Base-by-base conservation (phyloP, 1,284 basidiomycete species). In the Ganoderma multipileum region DNA sequence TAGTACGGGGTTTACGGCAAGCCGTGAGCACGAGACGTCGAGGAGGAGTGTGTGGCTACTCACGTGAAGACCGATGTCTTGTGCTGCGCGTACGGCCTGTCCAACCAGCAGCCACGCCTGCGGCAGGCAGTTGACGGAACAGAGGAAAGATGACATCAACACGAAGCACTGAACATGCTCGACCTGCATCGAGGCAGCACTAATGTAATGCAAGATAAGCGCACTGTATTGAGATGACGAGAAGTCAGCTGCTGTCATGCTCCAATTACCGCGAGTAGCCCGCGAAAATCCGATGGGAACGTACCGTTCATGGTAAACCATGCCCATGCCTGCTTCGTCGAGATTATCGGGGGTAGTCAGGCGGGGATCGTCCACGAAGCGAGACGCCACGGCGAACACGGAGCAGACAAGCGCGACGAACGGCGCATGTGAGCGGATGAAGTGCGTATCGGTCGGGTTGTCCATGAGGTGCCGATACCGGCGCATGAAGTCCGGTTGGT, bases 71-170 rank as follows among this genome's bases (percentile, higher is more conserved):
- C 95, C 95, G 57, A 96, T 84, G 81, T 97, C 95, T 80, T 96
- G 95, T 2, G 92, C 94, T 68, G 89, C 90, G 65, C 95, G 89
- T 57, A 96, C 88, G 36, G 94, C 95, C 79, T 96, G 95, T 55
- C 95, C 95, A 61, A 95, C 89, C 61, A 96, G 84, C 70, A 96
- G 87, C 95, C 95, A 97, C 33, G 94, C 93, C 82, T 95, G 95
- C 1, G 95, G 95, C 69, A 96, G 87, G 75, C 94, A 95, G 77
- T 96, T 96, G 73, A 96, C 87, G 64, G 93, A 93, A 75, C 94
- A 95, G 69, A 96, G 84, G 83, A 95, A 96, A 1, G 94, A 94
- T 44, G 95, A 91, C 83, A 96, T 87, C 65, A 96, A 85, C 71
- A 95, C 87, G 78, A 95, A 91, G 79, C 92, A 93, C 81, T 96